phyloP scores from a whole-genome alignment of 208 protist genomes.

The Naegleria gruberi region DNA sequence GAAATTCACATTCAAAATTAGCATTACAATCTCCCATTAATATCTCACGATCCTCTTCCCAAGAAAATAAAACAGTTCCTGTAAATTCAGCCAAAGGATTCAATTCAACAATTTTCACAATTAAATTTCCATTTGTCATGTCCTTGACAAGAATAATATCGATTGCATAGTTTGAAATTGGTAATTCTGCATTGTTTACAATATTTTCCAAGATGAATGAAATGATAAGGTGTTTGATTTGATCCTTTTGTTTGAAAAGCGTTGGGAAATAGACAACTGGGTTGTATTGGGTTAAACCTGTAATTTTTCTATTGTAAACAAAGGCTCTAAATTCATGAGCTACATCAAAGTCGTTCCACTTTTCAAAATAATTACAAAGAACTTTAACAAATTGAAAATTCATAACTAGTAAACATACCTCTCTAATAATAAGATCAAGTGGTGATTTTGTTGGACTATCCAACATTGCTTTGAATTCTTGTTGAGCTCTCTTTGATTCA shows the following conservation, averaged over 20 bases:
- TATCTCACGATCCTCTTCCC: neutral
- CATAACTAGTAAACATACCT: neutral
- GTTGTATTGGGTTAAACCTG: constrained; percentile 4
- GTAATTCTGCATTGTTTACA: neutral
- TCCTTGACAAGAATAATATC: neutral
- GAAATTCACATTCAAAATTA: no score
- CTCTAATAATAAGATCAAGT: neutral
- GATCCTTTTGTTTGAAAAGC: neutral
- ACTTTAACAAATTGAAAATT: neutral
- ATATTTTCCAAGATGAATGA: neutral
- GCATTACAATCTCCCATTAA: neutral
- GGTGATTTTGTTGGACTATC: neutral
- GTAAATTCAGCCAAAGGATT: constrained; percentile 17
- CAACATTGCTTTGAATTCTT: neutral
- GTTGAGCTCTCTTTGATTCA: constrained; percentile 1
- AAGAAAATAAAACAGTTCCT: neutral
- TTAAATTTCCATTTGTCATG: no score
- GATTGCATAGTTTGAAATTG: neutral
- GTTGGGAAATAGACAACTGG: neutral
- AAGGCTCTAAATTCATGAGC: neutral
- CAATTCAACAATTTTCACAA: constrained; percentile 17
- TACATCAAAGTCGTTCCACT: constrained; percentile 9
- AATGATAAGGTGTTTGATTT: neutral
- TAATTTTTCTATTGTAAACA: neutral
- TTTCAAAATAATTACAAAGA: neutral